Evolutionary conservation across 208 protist genomes (phyloP), one percentile per base, ranked within the genome.

Genomic region (Crithidia sp.): DNA sequence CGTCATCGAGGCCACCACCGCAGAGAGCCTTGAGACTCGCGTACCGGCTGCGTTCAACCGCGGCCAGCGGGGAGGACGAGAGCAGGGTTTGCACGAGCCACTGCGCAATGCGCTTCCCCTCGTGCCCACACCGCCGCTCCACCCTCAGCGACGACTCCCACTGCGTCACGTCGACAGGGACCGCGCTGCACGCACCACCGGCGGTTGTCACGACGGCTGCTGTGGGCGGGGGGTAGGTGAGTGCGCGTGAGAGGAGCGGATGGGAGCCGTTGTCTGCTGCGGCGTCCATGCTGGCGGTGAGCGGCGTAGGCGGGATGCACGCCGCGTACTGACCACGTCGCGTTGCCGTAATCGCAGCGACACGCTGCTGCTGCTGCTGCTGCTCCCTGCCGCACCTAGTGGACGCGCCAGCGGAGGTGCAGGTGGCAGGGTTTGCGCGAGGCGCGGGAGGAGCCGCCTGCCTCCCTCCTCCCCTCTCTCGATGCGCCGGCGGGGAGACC

Each of bases 81-180:
- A 79, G 60, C 50, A 79, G 60, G 4, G 43, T 57, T 52, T 74
- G 10, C 4, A 79, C 60, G 16, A 78, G 47, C 59, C 68, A 74
- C 55, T 58, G 58, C 19, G 74, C 74, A 2, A 79, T 5, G 3
- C 36, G 56, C 67, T 65, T 69, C 19, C 68, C 54, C n/a, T 44
- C 61, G 45, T 44, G 67, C 2, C 74, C 74, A 8, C 41, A 19
- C 56, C 12, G 5, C 37, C 74, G 74, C 50, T 79, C 74, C 19
- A 12, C 53, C 28, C 52, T 50, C 14, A 79, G 62, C 45, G 65
- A 50, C 19, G 0, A 17, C 55, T 55, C 28, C 74, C 74, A 79
- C 62, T 54, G 74, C 62, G 67, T 37, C 10, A 74, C 74, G 6
- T 28, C 28, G 28, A 28, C 28, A 28, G 28, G 28, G 28, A 28